phyloP scores from a whole-genome alignment of 108 stramenopile species.

The Aurantiochytrium sp. region DNA sequence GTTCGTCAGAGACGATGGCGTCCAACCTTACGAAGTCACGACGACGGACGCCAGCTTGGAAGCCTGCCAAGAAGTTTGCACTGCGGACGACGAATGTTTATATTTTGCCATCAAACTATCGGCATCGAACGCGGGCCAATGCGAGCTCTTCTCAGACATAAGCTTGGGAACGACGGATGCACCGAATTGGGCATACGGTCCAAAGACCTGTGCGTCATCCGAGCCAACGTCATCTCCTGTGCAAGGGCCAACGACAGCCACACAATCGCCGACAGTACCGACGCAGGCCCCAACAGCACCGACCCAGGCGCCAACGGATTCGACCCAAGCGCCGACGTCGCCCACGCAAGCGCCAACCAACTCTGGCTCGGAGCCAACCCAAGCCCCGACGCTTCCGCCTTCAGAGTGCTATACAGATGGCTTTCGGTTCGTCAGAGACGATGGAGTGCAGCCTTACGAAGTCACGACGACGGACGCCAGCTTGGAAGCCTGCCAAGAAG shows the following conservation, averaged over 20 bases:
- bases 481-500: background rate
- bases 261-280: no score
- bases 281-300: no score
- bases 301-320: no score
- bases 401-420: background rate
- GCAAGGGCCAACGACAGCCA: no score
- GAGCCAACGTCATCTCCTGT: no score
- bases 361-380: no score
- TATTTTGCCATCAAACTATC: background rate
- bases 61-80: background rate
- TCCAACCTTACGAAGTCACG: background rate
- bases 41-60: background rate
- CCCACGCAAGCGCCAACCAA: no score
- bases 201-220: background rate
- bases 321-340: no score
- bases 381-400: background rate
- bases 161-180: background rate
- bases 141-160: background rate
- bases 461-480: background rate
- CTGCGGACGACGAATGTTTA: no score
- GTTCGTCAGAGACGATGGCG: background rate
- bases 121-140: background rate
- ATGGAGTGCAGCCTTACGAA: background rate
- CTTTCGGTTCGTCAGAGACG: background rate
- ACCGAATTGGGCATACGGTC: background rate